These are phyloP conservation scores for Sporothrix schenckii DNA, from an alignment of 2,329 filamentous ascomycete genomes.

Conservation along the genomic window DNA sequence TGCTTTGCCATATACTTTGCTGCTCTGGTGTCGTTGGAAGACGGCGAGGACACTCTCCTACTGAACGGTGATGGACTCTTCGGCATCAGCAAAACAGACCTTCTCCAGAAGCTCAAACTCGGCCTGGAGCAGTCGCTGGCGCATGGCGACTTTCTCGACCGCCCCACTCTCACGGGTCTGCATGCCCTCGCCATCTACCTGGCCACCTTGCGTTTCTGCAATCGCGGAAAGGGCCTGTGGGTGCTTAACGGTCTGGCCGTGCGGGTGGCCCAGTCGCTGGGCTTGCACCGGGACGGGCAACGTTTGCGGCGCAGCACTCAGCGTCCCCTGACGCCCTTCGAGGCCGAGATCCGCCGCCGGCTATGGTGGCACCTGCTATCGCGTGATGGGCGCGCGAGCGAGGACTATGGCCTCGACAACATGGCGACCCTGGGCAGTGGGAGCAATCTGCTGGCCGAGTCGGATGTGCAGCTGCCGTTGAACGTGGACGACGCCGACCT, in stretches of 20 bases:
- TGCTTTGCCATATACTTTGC: conserved; percentile 24
- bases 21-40: not conserved
- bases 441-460: not conserved
- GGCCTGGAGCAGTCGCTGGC: conserved; percentile 14
- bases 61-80: not conserved
- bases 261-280: conserved; percentile 10
- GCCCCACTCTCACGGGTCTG: not conserved
- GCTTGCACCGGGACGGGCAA: conserved; percentile 13
- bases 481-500: conserved; percentile 7
- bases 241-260: conserved; percentile 17
- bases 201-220: conserved; percentile 3
- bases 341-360: conserved; percentile 17
- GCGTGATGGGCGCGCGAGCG: conserved; percentile 6
- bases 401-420: conserved; percentile 16
- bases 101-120: not conserved
- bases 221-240: conserved; percentile 10
- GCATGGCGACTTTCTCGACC: conserved; percentile 23
- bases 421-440: not conserved
- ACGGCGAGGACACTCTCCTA: not conserved
- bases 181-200: conserved; percentile 7
- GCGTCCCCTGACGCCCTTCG: not conserved
- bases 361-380: conserved; percentile 22
- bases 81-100: not conserved
- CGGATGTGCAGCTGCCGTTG: not conserved
- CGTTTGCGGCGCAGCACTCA: not conserved